A percentile compares a stretch with the other conserved stretches of the same genome.
These are phyloP conservation scores for Pseudozyma sp. DNA, from an alignment of 1,284 basidiomycete species.

Conservation along the genomic window DNA sequence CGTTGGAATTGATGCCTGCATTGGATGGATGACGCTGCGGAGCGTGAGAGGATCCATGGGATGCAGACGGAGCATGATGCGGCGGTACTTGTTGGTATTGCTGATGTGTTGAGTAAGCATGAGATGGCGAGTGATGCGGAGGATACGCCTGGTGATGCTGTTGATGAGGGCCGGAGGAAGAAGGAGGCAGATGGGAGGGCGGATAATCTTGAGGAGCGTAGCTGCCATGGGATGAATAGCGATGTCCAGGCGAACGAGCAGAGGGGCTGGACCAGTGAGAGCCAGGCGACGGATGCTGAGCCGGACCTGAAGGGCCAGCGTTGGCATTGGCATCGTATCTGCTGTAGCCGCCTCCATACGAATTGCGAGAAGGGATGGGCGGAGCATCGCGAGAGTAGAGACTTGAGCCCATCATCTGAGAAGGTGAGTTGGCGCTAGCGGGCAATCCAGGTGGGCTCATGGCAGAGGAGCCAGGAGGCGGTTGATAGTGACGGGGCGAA, in stretches of 20 bases:
- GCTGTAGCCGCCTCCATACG: slow-evolving; percentile 31
- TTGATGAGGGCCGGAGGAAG: slow-evolving; percentile 24
- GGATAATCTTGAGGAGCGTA: slow-evolving; percentile 36
- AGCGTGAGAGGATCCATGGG: slow-evolving; percentile 11
- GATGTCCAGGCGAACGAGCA: slow-evolving; percentile 31
- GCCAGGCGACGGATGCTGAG: slow-evolving; percentile 35
- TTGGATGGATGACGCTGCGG: slow-evolving; percentile 26
- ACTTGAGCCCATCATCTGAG: slow-evolving; percentile 20
- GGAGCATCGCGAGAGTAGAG: slow-evolving; percentile 44
- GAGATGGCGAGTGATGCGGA: slow-evolving; percentile 32
- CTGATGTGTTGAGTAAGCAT: slow-evolving; percentile 25
- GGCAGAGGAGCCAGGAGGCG: slow-evolving; percentile 10
- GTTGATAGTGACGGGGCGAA: slow-evolving; percentile 32
- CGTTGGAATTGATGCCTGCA: slow-evolving; percentile 9
- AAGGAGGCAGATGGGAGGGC: slow-evolving; percentile 16
- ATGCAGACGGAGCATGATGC: slow-evolving; percentile 16
- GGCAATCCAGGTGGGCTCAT: slow-evolving; percentile 44
- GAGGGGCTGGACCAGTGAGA: slow-evolving; percentile 44
- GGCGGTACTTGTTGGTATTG: slow-evolving; percentile 23
- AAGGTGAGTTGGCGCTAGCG: slow-evolving; percentile 31
- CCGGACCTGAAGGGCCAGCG: slow-evolving; percentile 9
- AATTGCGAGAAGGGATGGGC: slow-evolving; percentile 16
- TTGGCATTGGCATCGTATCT: slow-evolving; percentile 20
- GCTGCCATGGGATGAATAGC: slow-evolving; percentile 31
- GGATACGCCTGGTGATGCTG: slow-evolving; percentile 24